Conservation (phyloP, 306 rosid species). For the Lupinus albus region DNA sequence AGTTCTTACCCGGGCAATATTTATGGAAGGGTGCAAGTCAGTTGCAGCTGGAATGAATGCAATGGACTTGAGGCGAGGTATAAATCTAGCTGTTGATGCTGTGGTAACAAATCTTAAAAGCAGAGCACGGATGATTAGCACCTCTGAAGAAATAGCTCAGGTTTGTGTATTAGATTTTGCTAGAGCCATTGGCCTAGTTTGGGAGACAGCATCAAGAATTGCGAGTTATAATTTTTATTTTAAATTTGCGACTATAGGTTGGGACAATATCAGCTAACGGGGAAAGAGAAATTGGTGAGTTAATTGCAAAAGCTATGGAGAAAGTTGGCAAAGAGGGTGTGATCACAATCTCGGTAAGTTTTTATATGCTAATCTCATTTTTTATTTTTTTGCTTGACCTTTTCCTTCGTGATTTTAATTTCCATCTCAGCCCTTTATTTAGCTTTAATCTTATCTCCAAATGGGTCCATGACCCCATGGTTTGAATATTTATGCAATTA, state of each 20-base stretch:
- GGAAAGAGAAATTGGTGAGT: constrained; percentile 96
- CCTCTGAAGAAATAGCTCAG: constrained; percentile 98
- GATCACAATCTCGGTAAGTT: constrained; percentile 84
- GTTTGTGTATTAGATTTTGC: constrained; percentile 43
- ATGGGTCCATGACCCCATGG: background rate
- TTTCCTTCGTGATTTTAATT: constrained; percentile 1
- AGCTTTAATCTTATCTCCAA: background rate
- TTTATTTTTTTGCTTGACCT: background rate
- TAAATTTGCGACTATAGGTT: constrained; percentile 52
- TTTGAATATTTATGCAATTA: constrained; percentile 7
- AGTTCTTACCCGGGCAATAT: constrained; percentile 84
- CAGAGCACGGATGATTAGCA: constrained; percentile 92
- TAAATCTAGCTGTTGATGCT: constrained; percentile 82
- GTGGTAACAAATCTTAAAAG: constrained; percentile 94
- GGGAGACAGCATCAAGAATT: background rate
- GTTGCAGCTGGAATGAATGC: constrained; percentile 99
- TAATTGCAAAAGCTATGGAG: constrained; percentile 98
- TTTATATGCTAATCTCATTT: background rate
- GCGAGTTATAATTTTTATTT: background rate
- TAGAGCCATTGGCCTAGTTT: background rate
- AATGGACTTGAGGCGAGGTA: constrained; percentile 94
- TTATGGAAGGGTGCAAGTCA: constrained; percentile 94
- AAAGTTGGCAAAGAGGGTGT: constrained; percentile 99
- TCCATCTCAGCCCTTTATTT: background rate
- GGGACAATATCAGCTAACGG: constrained; percentile 97